phyloP scores from a whole-genome alignment of 495 filamentous ascomycete genomes.

The Tuber borchii region DNA sequence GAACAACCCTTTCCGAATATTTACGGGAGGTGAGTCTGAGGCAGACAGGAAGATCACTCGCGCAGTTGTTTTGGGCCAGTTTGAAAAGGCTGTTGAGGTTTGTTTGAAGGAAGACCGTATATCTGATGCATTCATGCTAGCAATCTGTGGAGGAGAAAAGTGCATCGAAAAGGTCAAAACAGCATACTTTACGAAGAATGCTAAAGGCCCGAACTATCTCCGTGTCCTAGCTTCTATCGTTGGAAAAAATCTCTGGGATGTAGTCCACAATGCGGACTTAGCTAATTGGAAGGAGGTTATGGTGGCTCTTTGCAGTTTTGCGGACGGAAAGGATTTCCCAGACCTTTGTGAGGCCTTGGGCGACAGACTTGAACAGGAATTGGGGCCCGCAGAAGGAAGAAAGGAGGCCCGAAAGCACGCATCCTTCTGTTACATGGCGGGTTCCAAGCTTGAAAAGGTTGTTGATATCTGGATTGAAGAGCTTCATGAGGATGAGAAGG shows the following conservation, averaged over 20 bases:
- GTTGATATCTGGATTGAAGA: constrained; percentile 88
- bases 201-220: constrained; percentile 80
- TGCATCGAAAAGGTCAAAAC: constrained; percentile 91
- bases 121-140: constrained; percentile 96
- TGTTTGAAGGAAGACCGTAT: constrained; percentile 81
- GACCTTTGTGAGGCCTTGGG: constrained; percentile 96
- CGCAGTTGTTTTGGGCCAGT: constrained; percentile 79
- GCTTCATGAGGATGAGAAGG: constrained; percentile 71
- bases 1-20: constrained; percentile 81
- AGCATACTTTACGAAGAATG: constrained; percentile 78
- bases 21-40: constrained; percentile 68
- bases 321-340: constrained; percentile 79
- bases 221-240: constrained; percentile 85
- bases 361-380: constrained; percentile 75
- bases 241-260: constrained; percentile 95
- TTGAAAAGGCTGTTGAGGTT: constrained; percentile 81
- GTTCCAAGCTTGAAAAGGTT: constrained; percentile 95
- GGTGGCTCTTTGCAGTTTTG: constrained; percentile 91
- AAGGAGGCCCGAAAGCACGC: constrained; percentile 70
- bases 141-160: constrained; percentile 89
- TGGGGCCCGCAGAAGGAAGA: constrained; percentile 46
- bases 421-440: constrained; percentile 89
- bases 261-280: constrained; percentile 91
- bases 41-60: constrained; percentile 82
- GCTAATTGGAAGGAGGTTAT: constrained; percentile 94